Evolutionary conservation across 2,329 filamentous ascomycete species (phyloP).

Genomic region (Monosporascus ibericus): DNA sequence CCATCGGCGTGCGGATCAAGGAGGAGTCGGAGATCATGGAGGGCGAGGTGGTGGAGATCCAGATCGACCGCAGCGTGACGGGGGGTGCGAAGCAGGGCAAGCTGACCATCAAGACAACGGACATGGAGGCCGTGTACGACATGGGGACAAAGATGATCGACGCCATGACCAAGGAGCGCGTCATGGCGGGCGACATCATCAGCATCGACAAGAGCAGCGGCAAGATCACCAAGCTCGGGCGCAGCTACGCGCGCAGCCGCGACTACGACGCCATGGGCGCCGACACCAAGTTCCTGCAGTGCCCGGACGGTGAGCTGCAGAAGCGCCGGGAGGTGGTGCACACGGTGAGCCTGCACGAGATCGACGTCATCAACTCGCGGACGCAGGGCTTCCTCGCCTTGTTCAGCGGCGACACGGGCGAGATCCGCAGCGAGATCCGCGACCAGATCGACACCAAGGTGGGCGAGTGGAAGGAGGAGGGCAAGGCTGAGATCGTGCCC

Average conservation of each 20-base stretch:
- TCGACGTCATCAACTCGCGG: conserved; percentile 97
- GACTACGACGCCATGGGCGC: conserved; percentile 99
- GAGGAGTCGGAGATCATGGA: conserved; percentile 99
- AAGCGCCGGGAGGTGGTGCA: conserved; percentile 96
- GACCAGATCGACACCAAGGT: conserved; percentile 99
- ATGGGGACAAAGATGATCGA: conserved; percentile 99
- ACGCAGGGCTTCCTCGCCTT: conserved; percentile 97
- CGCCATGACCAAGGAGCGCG: conserved; percentile 97
- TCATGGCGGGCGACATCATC: conserved; percentile 97
- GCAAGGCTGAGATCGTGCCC: conserved; percentile 96
- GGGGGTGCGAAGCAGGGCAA: conserved; percentile 98
- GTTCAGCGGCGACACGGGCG: conserved; percentile 95
- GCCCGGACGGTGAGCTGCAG: conserved; percentile 93
- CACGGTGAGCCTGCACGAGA: conserved; percentile 94
- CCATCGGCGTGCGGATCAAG: conserved; percentile 95
- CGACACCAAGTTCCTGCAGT: conserved; percentile 97
- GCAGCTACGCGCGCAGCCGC: conserved; percentile 87
- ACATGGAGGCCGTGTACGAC: conserved; percentile 99
- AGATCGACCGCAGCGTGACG: conserved; percentile 94
- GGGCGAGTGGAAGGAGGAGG: conserved; percentile 98
- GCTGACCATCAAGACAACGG: conserved; percentile 97
- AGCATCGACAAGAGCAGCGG: conserved; percentile 98
- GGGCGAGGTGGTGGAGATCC: conserved; percentile 97
- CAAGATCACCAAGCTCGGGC: conserved; percentile 94
- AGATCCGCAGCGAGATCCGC: conserved; percentile 93